Conservation (phyloP, 108 stramenopile species). For the Stephanodiscus triporus region DNA sequence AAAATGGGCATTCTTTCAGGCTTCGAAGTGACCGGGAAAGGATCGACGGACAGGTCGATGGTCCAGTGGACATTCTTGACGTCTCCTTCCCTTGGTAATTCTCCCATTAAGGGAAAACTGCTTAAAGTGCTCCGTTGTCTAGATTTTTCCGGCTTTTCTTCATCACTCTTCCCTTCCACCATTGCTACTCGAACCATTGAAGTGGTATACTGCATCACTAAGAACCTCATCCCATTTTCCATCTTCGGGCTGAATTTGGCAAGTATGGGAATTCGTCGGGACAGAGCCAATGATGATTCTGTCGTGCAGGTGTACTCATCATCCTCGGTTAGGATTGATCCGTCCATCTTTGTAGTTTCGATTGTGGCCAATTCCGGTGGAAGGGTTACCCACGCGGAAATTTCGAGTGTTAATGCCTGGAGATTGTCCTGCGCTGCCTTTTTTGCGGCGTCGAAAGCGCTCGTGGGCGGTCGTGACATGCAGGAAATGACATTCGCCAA, state of each 20-base stretch:
- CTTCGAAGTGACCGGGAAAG: conserved; percentile 13
- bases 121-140: too few relatives aligned
- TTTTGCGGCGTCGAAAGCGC: conserved; percentile 36
- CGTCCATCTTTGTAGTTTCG: conserved; percentile 9
- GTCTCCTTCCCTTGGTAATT: background rate
- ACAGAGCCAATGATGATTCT: conserved; percentile 1
- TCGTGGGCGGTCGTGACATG: background rate
- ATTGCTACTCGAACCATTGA: conserved; percentile 18
- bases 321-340: conserved; percentile 2
- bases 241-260: conserved; percentile 43
- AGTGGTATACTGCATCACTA: conserved; percentile 42
- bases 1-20: conserved; percentile 17
- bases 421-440: conserved; percentile 25
- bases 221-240: conserved; percentile 26
- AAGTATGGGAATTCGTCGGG: conserved; percentile 34
- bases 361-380: conserved; percentile 28
- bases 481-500: background rate
- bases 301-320: conserved; percentile 19
- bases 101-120: background rate
- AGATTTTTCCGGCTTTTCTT: background rate
- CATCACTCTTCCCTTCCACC: conserved; percentile 3
- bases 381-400: conserved; percentile 24
- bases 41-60: conserved; percentile 29
- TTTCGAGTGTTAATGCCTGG: conserved; percentile 20
- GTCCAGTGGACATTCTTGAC: conserved; percentile 37